Evolutionary conservation across 306 rosid species (phyloP), one percentile per base, ranked within the genome.

Genomic region (Cicer judaicum): DNA sequence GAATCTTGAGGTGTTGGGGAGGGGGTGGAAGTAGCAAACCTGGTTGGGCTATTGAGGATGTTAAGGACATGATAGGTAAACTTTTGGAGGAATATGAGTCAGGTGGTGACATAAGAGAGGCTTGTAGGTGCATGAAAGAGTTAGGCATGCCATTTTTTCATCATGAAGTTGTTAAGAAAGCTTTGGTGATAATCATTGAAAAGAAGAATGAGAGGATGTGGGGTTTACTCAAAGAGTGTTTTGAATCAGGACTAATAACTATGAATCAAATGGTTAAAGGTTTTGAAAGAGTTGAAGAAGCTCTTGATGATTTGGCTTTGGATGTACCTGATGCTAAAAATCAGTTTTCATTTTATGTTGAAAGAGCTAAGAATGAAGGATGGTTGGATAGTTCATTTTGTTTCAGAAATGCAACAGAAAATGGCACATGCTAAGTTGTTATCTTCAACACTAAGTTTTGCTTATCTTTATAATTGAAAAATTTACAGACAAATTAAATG

Each of bases 111-210:
- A 52, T 83, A 29, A 80, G 81, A 9, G 96, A 90, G 50, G 92
- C 96, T 2, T 90, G 85, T 44, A 78, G 82, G 0, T 88, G 96
- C 80, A 84, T 88, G 73, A 86, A 88, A 70, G 96, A 90, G 57
- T 71, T 90, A 40, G 96, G 96, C 13, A 86, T 90, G 90, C 92
- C 96, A 16, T 90, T 90, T 67, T 90, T 90, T 74, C 91, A 88
- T 62, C 96, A 88, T 63, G 96, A 90, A 43, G 92, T 88, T 56
- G 92, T 88, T 14, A 88, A 90, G 84, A 88, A 86, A 79, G 86
- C 87, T 7, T 43, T 87, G 54, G 85, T 85, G 12, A 53, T 38
- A 36, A 80, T 81, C 50, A 85, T 89, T 68, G 95, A 89, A 66
- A 85, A 85, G 86, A 89, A 85, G 89, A 84, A 84, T 70, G 90